Evolutionary conservation across 2,329 filamentous ascomycete genomes (phyloP).

Genomic region (Aureobasidium sp.): DNA sequence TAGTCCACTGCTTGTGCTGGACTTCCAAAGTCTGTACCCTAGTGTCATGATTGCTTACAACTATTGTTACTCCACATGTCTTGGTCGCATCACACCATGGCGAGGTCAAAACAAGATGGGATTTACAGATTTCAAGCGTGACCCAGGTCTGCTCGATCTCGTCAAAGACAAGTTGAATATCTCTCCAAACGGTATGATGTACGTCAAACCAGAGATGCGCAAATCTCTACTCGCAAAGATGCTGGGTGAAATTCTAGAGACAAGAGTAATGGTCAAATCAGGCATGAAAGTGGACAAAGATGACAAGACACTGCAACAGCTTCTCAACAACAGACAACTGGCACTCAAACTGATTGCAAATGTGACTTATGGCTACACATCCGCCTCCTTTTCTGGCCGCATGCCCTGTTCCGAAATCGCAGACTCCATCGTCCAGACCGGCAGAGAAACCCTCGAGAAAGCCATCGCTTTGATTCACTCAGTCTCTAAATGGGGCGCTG

Average conservation of each 20-base stretch:
- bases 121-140: slow-evolving; percentile 75
- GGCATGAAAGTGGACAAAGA: slow-evolving; percentile 93
- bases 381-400: slow-evolving; percentile 88
- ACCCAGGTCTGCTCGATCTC: slow-evolving; percentile 64
- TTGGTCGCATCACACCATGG: slow-evolving; percentile 80
- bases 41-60: slow-evolving; percentile 99
- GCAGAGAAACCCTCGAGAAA: slow-evolving; percentile 86
- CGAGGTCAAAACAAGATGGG: slow-evolving; percentile 92
- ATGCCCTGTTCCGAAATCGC: slow-evolving; percentile 99
- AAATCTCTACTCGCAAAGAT: slow-evolving; percentile 93
- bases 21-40: slow-evolving; percentile 94
- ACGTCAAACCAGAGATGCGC: slow-evolving; percentile 72
- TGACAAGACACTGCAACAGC: slow-evolving; percentile 72
- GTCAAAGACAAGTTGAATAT: slow-evolving; percentile 84
- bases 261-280: slow-evolving; percentile 93
- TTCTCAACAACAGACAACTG: slow-evolving; percentile 88
- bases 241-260: slow-evolving; percentile 91
- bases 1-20: slow-evolving; percentile 79
- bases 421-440: slow-evolving; percentile 95
- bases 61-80: slow-evolving; percentile 94
- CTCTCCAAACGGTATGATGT: slow-evolving; percentile 94
- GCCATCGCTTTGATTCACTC: slow-evolving; percentile 90
- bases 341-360: slow-evolving; percentile 94
- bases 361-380: slow-evolving; percentile 96
- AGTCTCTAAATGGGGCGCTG: slow-evolving; percentile 77